Evolutionary conservation across 148 eudicot genomes (phyloP).

Genomic region (Persicaria maculosa): DNA sequence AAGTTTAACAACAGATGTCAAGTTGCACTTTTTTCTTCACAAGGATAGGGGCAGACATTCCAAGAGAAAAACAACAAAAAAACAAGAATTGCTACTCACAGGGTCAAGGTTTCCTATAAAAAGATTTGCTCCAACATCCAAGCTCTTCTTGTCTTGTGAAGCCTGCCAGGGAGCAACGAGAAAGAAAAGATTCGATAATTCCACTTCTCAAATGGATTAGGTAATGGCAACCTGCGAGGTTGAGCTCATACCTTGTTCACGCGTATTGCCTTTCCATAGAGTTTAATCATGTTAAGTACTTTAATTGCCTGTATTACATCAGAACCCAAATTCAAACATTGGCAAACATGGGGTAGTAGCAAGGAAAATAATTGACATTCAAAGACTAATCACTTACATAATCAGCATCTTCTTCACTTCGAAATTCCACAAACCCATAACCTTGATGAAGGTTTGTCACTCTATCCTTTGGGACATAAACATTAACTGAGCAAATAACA

Average conservation of each 20-base stretch:
- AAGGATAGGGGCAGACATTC: not conserved
- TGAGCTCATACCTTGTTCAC: conserved; percentile 64
- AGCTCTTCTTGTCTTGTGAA: conserved; percentile 94
- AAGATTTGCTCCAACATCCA: conserved; percentile 99
- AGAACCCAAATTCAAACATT: not conserved
- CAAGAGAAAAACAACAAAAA: not conserved
- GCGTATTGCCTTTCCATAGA: conserved; percentile 81
- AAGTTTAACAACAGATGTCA: no score
- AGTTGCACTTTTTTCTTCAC: not conserved
- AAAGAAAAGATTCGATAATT: not conserved
- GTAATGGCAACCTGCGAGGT: not conserved
- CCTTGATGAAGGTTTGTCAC: conserved; percentile 99
- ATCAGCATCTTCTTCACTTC: conserved; percentile 98
- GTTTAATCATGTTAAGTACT: conserved; percentile 93
- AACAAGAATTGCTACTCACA: conserved; percentile 33
- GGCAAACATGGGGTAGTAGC: not conserved
- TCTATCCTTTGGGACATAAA: conserved; percentile 97
- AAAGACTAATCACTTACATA: conserved; percentile 48
- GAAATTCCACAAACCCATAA: conserved; percentile 94
- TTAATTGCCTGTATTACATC: conserved; percentile 71
- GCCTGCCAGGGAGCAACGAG: conserved; percentile 41
- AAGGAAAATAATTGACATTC: not conserved
- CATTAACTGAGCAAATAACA: conserved; percentile 56
- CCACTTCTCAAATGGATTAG: not conserved
- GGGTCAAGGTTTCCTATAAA: conserved; percentile 96